These are phyloP conservation scores for Tylopilus orsonianus DNA, from an alignment of 1,284 basidiomycete genomes.

Conservation along the genomic window DNA sequence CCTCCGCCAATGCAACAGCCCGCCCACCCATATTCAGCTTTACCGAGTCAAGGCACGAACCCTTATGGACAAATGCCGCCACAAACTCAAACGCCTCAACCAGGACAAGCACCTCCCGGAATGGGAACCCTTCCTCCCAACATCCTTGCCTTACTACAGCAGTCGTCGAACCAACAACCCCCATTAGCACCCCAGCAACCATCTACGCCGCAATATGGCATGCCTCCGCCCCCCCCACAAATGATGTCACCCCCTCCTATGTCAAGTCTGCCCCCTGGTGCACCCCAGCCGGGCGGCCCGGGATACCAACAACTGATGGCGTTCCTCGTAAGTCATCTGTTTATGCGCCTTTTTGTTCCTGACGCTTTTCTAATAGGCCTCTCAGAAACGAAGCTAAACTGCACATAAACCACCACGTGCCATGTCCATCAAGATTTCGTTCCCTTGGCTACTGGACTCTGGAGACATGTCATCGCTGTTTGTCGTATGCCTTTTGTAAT, in stretches of 20 bases:
- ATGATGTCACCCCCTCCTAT: constrained; percentile 42
- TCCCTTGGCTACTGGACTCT: neutral
- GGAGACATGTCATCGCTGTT: neutral
- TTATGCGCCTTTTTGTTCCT: neutral
- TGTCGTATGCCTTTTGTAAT: constrained; percentile 18
- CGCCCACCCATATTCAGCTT: constrained; percentile 37
- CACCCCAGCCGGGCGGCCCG: constrained; percentile 36
- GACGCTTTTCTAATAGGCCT: constrained; percentile 13
- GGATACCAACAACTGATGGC: constrained; percentile 58
- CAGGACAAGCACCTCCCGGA: constrained; percentile 36
- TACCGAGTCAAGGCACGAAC: constrained; percentile 27
- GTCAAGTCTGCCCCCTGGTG: constrained; percentile 37
- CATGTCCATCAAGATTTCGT: neutral
- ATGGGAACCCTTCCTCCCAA: constrained; percentile 56
- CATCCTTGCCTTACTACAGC: constrained; percentile 62
- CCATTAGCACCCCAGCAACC: constrained; percentile 37
- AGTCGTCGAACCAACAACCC: constrained; percentile 39
- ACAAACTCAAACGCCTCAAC: constrained; percentile 37
- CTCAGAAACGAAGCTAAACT: constrained; percentile 28
- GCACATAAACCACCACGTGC: neutral
- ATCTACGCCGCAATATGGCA: constrained; percentile 40
- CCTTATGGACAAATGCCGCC: constrained; percentile 42
- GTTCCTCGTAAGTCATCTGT: constrained; percentile 44
- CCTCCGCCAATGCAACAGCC: constrained; percentile 39
- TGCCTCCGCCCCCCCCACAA: constrained; percentile 35